phyloP scores from a whole-genome alignment of 2,329 filamentous ascomycete species.

The Drechslera avenae region DNA sequence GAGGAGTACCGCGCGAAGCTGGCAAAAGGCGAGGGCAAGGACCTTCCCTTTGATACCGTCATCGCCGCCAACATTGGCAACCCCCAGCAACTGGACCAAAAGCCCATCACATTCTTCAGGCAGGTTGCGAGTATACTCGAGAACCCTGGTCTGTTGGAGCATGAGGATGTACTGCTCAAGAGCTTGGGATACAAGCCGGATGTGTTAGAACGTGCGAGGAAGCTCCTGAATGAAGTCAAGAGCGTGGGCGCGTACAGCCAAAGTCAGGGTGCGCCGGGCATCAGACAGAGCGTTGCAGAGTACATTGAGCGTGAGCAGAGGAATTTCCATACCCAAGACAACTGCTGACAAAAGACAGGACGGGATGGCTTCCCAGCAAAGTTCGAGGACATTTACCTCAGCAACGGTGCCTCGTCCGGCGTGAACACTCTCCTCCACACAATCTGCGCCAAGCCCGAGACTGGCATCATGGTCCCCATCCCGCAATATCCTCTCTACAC shows the following conservation, averaged over 20 bases:
- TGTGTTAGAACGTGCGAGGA: constrained; percentile 81
- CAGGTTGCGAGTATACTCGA: constrained; percentile 93
- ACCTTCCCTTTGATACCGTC: constrained; percentile 84
- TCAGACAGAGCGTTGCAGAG: constrained; percentile 86
- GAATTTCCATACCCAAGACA: too few relatives aligned
- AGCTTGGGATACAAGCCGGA: constrained; percentile 86
- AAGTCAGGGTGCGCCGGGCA: constrained; percentile 83
- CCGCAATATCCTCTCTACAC: constrained; percentile 99
- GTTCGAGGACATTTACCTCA: constrained; percentile 84
- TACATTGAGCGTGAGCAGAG: constrained; percentile 78
- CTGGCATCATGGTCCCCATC: constrained; percentile 90
- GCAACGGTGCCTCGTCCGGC: constrained; percentile 87
- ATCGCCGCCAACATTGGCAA: constrained; percentile 99
- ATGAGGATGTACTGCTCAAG: constrained; percentile 77
- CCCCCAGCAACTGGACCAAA: constrained; percentile 97
- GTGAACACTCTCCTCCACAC: constrained; percentile 92
- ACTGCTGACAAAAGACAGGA: constrained; percentile 52
- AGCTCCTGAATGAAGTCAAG: constrained; percentile 79
- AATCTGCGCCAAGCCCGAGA: constrained; percentile 77
- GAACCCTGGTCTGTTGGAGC: constrained; percentile 82
- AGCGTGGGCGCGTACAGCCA: constrained; percentile 97
- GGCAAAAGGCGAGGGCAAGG: constrained; percentile 61
- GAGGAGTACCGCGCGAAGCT: constrained; percentile 85
- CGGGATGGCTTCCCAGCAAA: constrained; percentile 88
- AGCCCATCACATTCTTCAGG: constrained; percentile 98